Base-by-base conservation (phyloP, 495 filamentous ascomycete genomes). In the Thozetella sp. region DNA sequence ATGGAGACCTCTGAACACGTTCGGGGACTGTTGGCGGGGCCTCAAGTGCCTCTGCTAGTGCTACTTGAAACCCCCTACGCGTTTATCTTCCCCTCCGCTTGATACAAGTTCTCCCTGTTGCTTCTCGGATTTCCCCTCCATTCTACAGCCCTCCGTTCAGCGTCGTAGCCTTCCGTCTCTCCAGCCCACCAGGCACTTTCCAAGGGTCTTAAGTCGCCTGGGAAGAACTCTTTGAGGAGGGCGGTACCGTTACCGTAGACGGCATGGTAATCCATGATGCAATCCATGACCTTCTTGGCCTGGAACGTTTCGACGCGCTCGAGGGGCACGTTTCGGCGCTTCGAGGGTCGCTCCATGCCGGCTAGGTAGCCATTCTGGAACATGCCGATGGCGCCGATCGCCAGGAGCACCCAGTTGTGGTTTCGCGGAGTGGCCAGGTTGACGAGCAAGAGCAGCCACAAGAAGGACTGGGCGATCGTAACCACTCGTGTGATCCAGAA, bases 351-450 rank as follows among this genome's bases (percentile, higher is more conserved):
- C 19, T 40, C 17, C 22, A 48, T 53, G 27, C 71, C 75, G 0
- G 78, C 79, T 1, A 76, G 67, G 40, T 74, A 63, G 3, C 72
- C 57, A 52, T 80, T 83, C 50, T 83, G 80, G 13, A 80, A 55
- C 63, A 79, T 83, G 9, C 80, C 78, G 15, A 82, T 54, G 0
- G 60, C 74, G 0, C 78, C 77, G 9, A 81, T 67, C 3, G 65
- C 74, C 22, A 83, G 58, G 2, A 83, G 62, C 59, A 65, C 80
- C 79, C 78, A 83, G 0, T 73, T 69, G 37, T 80, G 58, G 4
- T 59, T 19, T 30, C 61, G 61, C 2, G 80, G 12, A 1, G 71
- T 78, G 2, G 71, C 59, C 6, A 65, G 67, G 3, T 66, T 70
- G 52, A 82, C 72, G 15, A 82, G 70, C 10, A 81, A 65, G 2